Evolutionary conservation across 139 green algal species (phyloP).

Genomic region (Closterium sp.): DNA sequence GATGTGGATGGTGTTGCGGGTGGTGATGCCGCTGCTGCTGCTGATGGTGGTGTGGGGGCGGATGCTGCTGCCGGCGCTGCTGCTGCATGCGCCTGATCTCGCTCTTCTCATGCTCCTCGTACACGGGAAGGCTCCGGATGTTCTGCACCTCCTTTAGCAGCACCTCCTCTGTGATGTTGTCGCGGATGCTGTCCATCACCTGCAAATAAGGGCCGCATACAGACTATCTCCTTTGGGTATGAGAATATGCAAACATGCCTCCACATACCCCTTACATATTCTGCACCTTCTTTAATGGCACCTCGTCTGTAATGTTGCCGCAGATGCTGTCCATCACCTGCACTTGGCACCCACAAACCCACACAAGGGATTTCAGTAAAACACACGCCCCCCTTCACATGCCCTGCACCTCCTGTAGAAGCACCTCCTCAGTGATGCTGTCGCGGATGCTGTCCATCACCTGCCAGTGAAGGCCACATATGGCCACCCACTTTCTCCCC

Average conservation of each 20-base stretch:
- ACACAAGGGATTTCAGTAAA: too few species aligned
- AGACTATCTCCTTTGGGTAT: background rate
- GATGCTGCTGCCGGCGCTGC: background rate
- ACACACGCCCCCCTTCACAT: too few species aligned
- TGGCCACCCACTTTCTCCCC: background rate
- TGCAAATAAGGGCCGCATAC: background rate
- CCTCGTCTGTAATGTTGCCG: conserved; percentile 54
- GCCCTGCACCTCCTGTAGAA: background rate
- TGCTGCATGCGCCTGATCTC: background rate
- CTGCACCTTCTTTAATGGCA: background rate
- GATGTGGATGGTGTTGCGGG: background rate
- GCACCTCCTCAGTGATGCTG: conserved; percentile 52
- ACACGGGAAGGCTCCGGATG: conserved; percentile 21
- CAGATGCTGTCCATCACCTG: conserved; percentile 50
- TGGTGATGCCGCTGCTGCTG: background rate
- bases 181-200: conserved; percentile 50
- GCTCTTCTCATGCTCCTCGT: conserved; percentile 14
- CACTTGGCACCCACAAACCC: background rate
- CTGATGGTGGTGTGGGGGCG: background rate
- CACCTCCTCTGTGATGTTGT: conserved; percentile 56
- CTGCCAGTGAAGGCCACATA: too few species aligned
- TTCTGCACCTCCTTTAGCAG: conserved; percentile 19
- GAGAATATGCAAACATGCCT: too few species aligned
- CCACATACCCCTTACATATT: background rate
- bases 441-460: background rate